Evolutionary conservation across 2,329 filamentous ascomycete genomes (phyloP), one percentile per base, ranked within the genome.

Genomic region (Colletotrichum spaethianum): DNA sequence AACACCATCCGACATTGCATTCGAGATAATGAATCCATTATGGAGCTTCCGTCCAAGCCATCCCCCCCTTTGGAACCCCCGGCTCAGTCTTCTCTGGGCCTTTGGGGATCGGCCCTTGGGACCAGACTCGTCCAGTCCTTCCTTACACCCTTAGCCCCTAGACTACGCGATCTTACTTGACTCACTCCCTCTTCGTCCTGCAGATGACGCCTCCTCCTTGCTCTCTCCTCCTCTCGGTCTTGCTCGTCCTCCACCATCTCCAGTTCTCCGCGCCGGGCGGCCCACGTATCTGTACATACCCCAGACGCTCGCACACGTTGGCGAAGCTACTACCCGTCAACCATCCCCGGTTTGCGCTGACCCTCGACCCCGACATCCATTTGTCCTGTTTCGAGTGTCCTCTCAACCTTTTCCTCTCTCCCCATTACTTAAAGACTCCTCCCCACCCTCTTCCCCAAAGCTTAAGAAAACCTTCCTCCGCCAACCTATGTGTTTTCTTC

Each of bases 51-150:
- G 44, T 69, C 31, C 33, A 63, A 36, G 12, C 70, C 65, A 72
- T 60, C 33, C 70, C 70, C 70, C 70, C 53, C 60, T 69, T 69
- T 52, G 59, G 59, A 3, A 65, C 59, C 52, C 52, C 2, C 68
- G 44, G 65, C 38, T 50, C 59, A 48, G 23, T 28, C 46, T 48
- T 59, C 52, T 59, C 69, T 69, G 69, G 59, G 42, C 57, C 60
- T 11, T 72, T 56, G 44, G 69, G 69, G 70, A 72, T 72, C 70
- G 70, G 65, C 70, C 65, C 65, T 70, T 70, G 65, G 31, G 16
- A 33, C 52, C 59, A 64, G 36, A 52, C 57, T 56, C 36, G 57
- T 52, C 67, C 36, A 38, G 33, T 38, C 23, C 42, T 14, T 26
- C 28, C 44, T 57, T 20, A 46, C 57, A 56, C 20, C 46, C 48